A percentile compares a stretch with the other conserved stretches of the same genome.
phyloP scores from a whole-genome alignment of 768 basidiomycete species.

The Chalciporus pseudorubinellus region DNA sequence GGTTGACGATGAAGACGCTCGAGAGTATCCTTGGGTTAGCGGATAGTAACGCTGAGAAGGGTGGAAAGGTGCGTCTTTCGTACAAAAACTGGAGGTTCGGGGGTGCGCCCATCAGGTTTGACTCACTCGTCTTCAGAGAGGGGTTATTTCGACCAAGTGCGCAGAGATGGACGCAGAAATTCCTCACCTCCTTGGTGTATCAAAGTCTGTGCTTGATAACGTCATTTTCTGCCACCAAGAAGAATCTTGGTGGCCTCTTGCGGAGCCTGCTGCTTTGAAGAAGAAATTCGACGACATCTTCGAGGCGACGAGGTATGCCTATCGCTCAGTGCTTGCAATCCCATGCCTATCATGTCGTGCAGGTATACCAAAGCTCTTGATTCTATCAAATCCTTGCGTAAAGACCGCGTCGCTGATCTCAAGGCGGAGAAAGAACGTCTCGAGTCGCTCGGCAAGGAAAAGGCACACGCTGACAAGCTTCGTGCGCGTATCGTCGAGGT shows the following conservation, averaged over 20 bases:
- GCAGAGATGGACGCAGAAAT: conserved; percentile 96
- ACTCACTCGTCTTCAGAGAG: conserved; percentile 52
- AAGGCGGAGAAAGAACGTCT: conserved; percentile 92
- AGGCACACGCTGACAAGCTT: conserved; percentile 83
- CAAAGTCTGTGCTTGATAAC: conserved; percentile 97
- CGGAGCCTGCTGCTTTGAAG: conserved; percentile 87
- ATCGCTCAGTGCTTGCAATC: background rate
- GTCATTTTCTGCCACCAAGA: conserved; percentile 99
- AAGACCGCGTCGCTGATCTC: conserved; percentile 85
- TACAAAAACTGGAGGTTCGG: background rate
- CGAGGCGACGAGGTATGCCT: conserved; percentile 84
- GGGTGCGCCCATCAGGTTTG: background rate
- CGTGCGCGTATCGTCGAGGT: conserved; percentile 61
- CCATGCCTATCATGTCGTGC: background rate
- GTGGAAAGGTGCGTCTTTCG: conserved; percentile 60
- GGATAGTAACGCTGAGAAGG: conserved; percentile 61
- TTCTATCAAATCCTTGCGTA: conserved; percentile 84
- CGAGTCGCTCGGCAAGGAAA: conserved; percentile 73
- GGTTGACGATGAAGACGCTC: conserved; percentile 95
- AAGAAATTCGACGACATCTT: conserved; percentile 99
- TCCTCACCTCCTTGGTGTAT: conserved; percentile 89
- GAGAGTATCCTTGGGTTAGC: conserved; percentile 84
- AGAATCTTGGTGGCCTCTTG: conserved; percentile 96
- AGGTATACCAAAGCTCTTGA: conserved; percentile 98
- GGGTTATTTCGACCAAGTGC: conserved; percentile 93